phyloP scores from a whole-genome alignment of 768 basidiomycete species.

The Boletus reticuloceps region DNA sequence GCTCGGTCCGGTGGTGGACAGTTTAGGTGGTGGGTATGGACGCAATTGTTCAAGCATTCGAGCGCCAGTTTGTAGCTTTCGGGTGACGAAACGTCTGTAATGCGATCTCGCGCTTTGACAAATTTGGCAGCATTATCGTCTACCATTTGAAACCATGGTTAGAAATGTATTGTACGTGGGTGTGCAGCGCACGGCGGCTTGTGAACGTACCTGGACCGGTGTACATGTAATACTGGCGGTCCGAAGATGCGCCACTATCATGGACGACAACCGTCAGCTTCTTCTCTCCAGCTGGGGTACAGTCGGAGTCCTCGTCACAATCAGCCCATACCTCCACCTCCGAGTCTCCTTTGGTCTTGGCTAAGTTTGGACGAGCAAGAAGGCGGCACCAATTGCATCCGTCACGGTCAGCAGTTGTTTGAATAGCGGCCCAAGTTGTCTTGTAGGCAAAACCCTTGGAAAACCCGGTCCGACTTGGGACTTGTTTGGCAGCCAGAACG shows the following conservation, averaged over 20 bases:
- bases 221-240: not conserved
- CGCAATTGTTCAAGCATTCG: not conserved
- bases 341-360: not conserved
- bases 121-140: not conserved
- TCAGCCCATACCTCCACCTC: not conserved
- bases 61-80: not conserved
- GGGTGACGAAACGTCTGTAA: not conserved
- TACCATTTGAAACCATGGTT: not conserved
- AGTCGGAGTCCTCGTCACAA: not conserved
- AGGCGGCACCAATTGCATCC: not conserved
- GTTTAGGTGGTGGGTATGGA: not conserved
- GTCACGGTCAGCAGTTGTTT: not conserved
- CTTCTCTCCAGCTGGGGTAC: not conserved
- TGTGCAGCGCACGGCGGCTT: no score
- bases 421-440: not conserved
- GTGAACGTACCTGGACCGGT: not conserved
- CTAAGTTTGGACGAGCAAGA: not conserved
- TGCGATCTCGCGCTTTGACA: constrained; percentile 1
- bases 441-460: not conserved
- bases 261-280: not conserved
- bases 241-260: not conserved
- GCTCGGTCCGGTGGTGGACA: not conserved
- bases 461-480: not conserved
- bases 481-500: not conserved
- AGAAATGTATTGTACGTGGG: not conserved